Base-by-base conservation (phyloP, 805 yeast species). In the Peterozyma xylosa region DNA sequence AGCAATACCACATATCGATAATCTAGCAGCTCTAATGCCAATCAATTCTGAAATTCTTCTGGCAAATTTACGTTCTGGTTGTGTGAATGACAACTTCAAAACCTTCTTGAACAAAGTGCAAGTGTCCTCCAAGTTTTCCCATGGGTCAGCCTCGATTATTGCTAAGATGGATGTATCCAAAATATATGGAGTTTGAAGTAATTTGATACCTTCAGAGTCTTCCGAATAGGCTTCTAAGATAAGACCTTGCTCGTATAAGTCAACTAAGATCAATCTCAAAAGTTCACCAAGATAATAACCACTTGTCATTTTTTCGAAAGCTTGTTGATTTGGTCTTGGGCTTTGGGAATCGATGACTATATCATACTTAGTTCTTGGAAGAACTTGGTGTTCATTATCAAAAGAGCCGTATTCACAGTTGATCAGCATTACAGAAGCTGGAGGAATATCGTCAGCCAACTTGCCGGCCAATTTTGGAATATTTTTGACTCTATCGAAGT, bases 321-420 rank as follows among this genome's bases (percentile, higher is more conserved):
- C 67, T 70, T 93, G 99, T 70, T 93, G 96, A 51, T 91, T 90
- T 42, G 98, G 99, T 72, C 98, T 86, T 59, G 99, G 99, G 41
- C 96, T 85, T 57, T 84, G 84, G 30, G 70, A 73, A 66, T 93
- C 99, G 50, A 93, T 84, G 50, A 68, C 72, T 42, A 82, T 63
- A 65, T 93, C 99, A 63, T 80, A 90, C 62, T 79, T 81, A 51
- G 95, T 89, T 71, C 98, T 82, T 62, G 99, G 99, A 54, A 93
- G 76, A 27, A 84, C 80, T 35, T 60, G 53, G 60, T 87, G 96
- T 63, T 86, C 96, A 62, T 90, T 91, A 64, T 93, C 99, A 62
- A 93, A 93, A 11, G 98, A 91, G 58, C 99, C 98, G 70, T 93
- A 93, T 72, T 93, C 99, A 73, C 99, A 91, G 75, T 93, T 93